Evolutionary conservation across 257 asterid species (phyloP).

Genomic region (Fraxinus americana): DNA sequence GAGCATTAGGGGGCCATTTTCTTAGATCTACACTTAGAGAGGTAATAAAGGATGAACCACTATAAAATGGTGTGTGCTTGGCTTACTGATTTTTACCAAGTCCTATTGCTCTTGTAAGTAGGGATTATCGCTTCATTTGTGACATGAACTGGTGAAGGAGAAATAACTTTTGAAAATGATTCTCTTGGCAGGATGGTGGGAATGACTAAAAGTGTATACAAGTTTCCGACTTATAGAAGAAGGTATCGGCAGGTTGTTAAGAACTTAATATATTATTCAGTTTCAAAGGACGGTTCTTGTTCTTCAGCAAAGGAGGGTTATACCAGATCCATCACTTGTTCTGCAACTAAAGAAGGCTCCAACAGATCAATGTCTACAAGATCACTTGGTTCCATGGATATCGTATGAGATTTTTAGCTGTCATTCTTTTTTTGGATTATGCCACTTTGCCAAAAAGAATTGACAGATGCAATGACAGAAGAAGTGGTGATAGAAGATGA

Average conservation of each 20-base stretch:
- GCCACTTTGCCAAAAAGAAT: no score
- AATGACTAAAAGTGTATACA: constrained; percentile 57
- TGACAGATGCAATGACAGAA: no score
- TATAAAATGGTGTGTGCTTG: background rate
- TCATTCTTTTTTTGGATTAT: background rate
- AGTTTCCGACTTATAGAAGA: constrained; percentile 86
- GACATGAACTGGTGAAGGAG: background rate
- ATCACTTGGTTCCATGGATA: constrained; percentile 55
- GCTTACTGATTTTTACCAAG: background rate
- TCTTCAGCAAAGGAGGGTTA: constrained; percentile 46
- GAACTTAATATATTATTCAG: constrained; percentile 43
- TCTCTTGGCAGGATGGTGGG: constrained; percentile 76
- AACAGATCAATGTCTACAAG: constrained; percentile 38
- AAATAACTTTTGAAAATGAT: background rate
- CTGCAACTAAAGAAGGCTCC: constrained; percentile 37
- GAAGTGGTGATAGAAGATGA: no score
- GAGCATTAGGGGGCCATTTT: no score
- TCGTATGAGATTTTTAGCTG: constrained; percentile 38
- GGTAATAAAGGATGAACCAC: no score
- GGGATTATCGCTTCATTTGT: background rate
- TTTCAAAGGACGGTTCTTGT: constrained; percentile 45
- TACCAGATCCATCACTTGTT: constrained; percentile 37
- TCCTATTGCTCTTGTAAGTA: background rate
- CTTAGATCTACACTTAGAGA: no score
- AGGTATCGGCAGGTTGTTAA: constrained; percentile 77